These are phyloP conservation scores for Ceratorhiza oryzae-sativae DNA, from an alignment of 1,284 basidiomycete genomes.

Conservation along the genomic window DNA sequence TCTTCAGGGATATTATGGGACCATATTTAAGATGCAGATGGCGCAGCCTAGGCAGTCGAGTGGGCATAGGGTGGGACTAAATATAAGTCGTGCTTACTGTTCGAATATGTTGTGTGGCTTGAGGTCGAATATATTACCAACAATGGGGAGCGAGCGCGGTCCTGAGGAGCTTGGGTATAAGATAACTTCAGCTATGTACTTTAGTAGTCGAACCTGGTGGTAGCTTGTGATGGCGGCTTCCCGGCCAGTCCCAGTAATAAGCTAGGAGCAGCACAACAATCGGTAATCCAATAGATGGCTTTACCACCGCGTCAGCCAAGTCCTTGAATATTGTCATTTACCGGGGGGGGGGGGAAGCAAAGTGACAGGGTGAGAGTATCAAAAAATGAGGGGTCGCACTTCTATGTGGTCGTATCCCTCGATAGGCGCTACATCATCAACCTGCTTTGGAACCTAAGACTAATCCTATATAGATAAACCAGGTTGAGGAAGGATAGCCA, in stretches of 20 bases:
- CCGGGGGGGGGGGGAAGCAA: not conserved
- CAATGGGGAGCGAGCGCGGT: not conserved
- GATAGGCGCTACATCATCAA: too few relatives aligned
- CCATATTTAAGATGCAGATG: constrained; percentile 23
- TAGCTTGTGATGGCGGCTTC: not conserved
- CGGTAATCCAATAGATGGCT: not conserved
- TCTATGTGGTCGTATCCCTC: too few relatives aligned
- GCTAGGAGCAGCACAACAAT: not conserved
- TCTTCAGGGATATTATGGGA: constrained; percentile 16
- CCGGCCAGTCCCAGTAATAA: constrained; percentile 20
- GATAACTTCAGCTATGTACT: too few relatives aligned
- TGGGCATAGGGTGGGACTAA: not conserved
- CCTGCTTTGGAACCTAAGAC: too few relatives aligned
- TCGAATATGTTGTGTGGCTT: constrained; percentile 3
- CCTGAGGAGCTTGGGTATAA: not conserved
- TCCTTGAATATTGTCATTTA: not conserved
- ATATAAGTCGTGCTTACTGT: not conserved
- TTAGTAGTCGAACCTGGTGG: constrained; percentile 4
- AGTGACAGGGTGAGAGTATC: not conserved
- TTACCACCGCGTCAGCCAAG: not conserved
- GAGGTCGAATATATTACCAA: constrained; percentile 13
- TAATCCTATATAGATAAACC: too few relatives aligned
- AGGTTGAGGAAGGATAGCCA: too few relatives aligned
- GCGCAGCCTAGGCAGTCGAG: not conserved
- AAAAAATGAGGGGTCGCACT: too few relatives aligned